Evolutionary conservation across 768 basidiomycete species (phyloP).

Genomic region (Suillus fuscotomentosus): DNA sequence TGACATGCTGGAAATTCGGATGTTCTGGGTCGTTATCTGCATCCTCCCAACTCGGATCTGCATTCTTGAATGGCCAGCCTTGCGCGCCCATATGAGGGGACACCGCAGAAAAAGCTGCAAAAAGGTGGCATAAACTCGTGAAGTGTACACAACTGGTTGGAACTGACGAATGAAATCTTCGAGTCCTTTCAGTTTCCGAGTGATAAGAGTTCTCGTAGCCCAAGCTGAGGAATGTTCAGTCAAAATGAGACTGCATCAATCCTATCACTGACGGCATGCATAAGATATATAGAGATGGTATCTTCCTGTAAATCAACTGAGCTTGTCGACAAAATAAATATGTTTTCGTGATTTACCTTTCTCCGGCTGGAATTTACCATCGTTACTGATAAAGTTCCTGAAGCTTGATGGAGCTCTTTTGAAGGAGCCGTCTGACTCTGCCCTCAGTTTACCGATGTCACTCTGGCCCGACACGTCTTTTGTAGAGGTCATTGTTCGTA

Average conservation of each 20-base stretch:
- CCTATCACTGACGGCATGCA: constrained; percentile 67
- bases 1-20: constrained; percentile 59
- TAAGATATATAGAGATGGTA: constrained; percentile 91
- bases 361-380: constrained; percentile 70
- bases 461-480: constrained; percentile 37
- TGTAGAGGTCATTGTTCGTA: constrained; percentile 27
- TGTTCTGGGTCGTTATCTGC: constrained; percentile 78
- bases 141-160: not conserved
- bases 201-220: constrained; percentile 90
- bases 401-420: constrained; percentile 53
- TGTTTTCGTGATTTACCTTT: constrained; percentile 43
- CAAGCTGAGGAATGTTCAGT: constrained; percentile 53
- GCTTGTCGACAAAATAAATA: not conserved
- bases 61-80: constrained; percentile 87
- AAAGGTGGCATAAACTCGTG: not conserved
- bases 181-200: constrained; percentile 89
- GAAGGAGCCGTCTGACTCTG: constrained; percentile 64
- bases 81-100: constrained; percentile 81
- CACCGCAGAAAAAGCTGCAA: constrained; percentile 71
- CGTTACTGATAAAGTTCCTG: constrained; percentile 53
- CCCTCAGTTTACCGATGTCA: constrained; percentile 55
- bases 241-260: not conserved
- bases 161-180: constrained; percentile 77
- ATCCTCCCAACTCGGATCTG: constrained; percentile 58
- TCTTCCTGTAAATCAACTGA: constrained; percentile 50